phyloP scores from a whole-genome alignment of 2,329 filamentous ascomycete species.

The Penicillium aurantiogriseum region DNA sequence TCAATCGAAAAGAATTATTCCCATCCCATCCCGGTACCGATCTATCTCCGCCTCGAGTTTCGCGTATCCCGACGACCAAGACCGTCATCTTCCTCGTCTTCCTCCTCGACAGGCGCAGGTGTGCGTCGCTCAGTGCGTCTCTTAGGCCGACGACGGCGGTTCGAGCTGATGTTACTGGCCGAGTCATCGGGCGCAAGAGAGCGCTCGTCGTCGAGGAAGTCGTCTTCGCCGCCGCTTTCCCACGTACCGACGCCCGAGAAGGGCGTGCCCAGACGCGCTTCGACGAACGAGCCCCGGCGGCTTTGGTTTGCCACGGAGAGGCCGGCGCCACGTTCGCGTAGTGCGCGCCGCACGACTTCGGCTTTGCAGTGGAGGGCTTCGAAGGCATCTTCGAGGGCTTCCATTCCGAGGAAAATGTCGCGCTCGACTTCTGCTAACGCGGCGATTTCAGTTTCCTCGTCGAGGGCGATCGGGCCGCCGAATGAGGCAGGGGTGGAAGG shows the following conservation, averaged over 20 bases:
- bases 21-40: not conserved
- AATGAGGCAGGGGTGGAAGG: constrained; percentile 58
- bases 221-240: constrained; percentile 46
- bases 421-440: constrained; percentile 87
- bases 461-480: constrained; percentile 77
- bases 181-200: constrained; percentile 50
- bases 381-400: constrained; percentile 88
- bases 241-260: constrained; percentile 33
- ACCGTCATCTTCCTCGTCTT: constrained; percentile 43
- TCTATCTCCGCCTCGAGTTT: constrained; percentile 27
- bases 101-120: constrained; percentile 48
- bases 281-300: constrained; percentile 43
- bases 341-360: constrained; percentile 71
- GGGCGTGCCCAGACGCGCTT: constrained; percentile 45
- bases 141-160: constrained; percentile 45
- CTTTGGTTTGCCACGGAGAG: constrained; percentile 54
- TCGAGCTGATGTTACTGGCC: constrained; percentile 51
- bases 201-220: constrained; percentile 45
- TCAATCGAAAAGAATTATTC: not conserved
- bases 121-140: constrained; percentile 50
- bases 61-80: constrained; percentile 28
- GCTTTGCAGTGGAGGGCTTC: constrained; percentile 85
- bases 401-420: constrained; percentile 92
- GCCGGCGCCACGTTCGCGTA: constrained; percentile 80
- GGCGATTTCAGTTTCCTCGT: constrained; percentile 91